Percentiles rank a stretch among this genome's conserved stretches.
phyloP scores from a whole-genome alignment of 225 moss, liverwort and hornwort species.

The Sphagnum contortum region DNA sequence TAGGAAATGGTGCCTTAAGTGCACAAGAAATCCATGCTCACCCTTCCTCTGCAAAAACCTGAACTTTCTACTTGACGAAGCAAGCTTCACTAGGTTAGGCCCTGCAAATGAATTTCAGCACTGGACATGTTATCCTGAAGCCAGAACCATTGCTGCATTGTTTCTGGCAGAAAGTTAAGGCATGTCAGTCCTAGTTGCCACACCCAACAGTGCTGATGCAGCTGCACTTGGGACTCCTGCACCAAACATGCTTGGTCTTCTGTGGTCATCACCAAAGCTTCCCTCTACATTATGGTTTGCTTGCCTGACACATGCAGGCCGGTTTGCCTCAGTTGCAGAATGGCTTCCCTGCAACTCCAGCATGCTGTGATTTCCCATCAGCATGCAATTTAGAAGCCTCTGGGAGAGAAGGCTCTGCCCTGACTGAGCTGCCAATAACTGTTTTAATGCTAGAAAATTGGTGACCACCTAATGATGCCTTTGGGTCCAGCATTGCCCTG shows the following conservation, averaged over 20 bases:
- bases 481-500: background rate
- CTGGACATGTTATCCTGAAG: constrained; percentile 18
- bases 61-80: no score
- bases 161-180: background rate
- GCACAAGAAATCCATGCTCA: no score
- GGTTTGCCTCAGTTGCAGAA: background rate
- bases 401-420: constrained; percentile 5
- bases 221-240: constrained; percentile 35
- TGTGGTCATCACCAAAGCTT: constrained; percentile 4
- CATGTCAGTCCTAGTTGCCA: constrained; percentile 23
- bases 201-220: constrained; percentile 37
- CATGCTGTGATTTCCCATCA: constrained; percentile 4
- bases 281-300: constrained; percentile 7
- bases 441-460: background rate
- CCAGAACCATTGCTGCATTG: background rate
- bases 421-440: no score
- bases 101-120: no score
- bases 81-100: no score
- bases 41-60: no score
- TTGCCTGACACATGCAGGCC: background rate
- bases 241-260: constrained; percentile 3
- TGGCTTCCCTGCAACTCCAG: constrained; percentile 5
- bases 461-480: background rate
- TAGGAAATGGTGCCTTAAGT: no score
- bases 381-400: constrained; percentile 11